Conservation (phyloP, 2,329 filamentous ascomycete genomes). For the Monosporascus sp. region DNA sequence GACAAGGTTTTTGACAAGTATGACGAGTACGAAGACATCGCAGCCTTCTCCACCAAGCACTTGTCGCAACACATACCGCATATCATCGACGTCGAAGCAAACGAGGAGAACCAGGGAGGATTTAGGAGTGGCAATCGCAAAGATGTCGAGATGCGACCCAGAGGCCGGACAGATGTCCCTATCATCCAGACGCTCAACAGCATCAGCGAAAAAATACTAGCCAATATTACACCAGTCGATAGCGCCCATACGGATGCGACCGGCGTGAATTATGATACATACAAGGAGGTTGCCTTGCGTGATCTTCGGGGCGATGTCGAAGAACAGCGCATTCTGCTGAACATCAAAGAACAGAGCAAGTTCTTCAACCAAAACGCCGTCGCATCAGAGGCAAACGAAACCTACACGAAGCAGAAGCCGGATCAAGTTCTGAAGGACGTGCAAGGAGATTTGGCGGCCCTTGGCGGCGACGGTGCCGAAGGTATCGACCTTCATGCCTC, state of each 20-base stretch:
- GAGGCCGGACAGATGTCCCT: slow-evolving; percentile 65
- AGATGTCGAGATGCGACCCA: slow-evolving; percentile 82
- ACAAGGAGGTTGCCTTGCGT: slow-evolving; percentile 67
- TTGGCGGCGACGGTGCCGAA: slow-evolving; percentile 41
- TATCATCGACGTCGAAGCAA: slow-evolving; percentile 87
- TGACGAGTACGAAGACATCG: slow-evolving; percentile 64
- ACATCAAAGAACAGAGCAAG: slow-evolving; percentile 79
- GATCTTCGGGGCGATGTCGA: slow-evolving; percentile 72
- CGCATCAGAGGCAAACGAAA: slow-evolving; percentile 36
- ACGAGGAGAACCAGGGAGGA: slow-evolving; percentile 90
- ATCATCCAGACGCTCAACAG: slow-evolving; percentile 87
- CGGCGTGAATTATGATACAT: slow-evolving; percentile 67
- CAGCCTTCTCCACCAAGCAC: slow-evolving; percentile 45
- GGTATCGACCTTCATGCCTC: slow-evolving; percentile 56
- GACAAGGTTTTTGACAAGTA: slow-evolving; percentile 85
- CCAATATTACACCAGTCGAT: slow-evolving; percentile 76
- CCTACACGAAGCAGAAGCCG: slow-evolving; percentile 67
- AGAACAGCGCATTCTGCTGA: slow-evolving; percentile 75
- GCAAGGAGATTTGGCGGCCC: slow-evolving; percentile 52
- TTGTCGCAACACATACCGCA: slow-evolving; percentile 68
- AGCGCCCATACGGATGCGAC: slow-evolving; percentile 58
- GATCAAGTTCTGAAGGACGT: slow-evolving; percentile 60
- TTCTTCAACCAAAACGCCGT: slow-evolving; percentile 63
- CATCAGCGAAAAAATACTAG: slow-evolving; percentile 89
- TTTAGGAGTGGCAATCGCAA: slow-evolving; percentile 76